Evolutionary conservation across 2,329 filamentous ascomycete species (phyloP).

Genomic region (Xylariaceae sp.): DNA sequence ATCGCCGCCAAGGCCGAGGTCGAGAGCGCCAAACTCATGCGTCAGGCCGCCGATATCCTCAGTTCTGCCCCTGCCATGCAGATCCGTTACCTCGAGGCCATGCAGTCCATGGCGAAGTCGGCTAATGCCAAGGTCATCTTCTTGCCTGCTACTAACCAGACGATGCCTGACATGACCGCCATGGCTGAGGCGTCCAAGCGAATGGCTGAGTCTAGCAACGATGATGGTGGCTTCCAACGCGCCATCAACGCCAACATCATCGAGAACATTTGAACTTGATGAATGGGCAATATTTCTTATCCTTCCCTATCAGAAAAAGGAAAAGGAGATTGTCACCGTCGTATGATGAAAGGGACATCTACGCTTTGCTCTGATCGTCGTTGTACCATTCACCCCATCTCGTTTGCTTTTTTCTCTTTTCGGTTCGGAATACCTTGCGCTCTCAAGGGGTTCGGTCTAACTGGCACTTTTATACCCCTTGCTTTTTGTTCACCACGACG

Average conservation of each 20-base stretch:
- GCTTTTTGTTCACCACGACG: conserved; percentile 4
- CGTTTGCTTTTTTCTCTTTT: neutral
- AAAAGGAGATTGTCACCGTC: no score
- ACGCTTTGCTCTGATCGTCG: no score
- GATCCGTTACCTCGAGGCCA: conserved; percentile 94
- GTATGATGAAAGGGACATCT: no score
- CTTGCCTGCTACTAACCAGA: conserved; percentile 62
- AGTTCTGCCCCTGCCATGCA: conserved; percentile 94
- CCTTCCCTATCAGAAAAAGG: neutral
- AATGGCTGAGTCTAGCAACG: conserved; percentile 49
- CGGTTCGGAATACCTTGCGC: neutral
- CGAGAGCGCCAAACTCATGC: conserved; percentile 90
- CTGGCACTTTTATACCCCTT: conserved; percentile 11
- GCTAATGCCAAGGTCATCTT: conserved; percentile 87
- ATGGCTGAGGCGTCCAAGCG: conserved; percentile 36
- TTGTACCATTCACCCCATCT: neutral
- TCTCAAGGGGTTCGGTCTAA: conserved; percentile 5
- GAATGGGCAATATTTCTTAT: neutral
- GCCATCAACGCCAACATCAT: conserved; percentile 77
- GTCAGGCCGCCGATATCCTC: conserved; percentile 88
- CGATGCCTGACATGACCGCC: conserved; percentile 42
- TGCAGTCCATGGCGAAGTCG: conserved; percentile 97
- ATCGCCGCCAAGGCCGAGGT: conserved; percentile 97
- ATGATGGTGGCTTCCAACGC: conserved; percentile 62
- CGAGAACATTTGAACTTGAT: conserved; percentile 65